Evolutionary conservation across 768 basidiomycete species (phyloP).

Genomic region (Russula earlei): DNA sequence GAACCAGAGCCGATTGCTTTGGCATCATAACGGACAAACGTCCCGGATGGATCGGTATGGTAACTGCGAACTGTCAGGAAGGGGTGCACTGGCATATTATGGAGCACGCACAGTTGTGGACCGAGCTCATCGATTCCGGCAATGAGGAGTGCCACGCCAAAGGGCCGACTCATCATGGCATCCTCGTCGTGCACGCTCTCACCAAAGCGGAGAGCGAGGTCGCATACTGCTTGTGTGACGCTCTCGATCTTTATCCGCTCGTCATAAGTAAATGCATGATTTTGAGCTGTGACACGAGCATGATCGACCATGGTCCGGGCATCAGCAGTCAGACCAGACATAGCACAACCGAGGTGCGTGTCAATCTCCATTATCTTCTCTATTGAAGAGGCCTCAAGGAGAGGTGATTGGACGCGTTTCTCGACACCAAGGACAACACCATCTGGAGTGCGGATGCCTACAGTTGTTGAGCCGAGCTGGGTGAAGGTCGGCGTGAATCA

Average conservation of each 20-base stretch:
- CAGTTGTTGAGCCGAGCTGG: slow-evolving; percentile 95
- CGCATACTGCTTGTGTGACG: slow-evolving; percentile 95
- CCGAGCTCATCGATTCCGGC: slow-evolving; percentile 96
- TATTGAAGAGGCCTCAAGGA: slow-evolving; percentile 90
- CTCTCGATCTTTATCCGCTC: slow-evolving; percentile 97
- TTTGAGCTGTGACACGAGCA: slow-evolving; percentile 91
- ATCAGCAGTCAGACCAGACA: slow-evolving; percentile 96
- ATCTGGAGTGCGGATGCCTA: slow-evolving; percentile 84
- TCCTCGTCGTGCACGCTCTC: slow-evolving; percentile 99
- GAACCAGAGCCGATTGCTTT: slow-evolving; percentile 98
- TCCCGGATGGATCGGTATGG: slow-evolving; percentile 98
- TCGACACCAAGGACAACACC: slow-evolving; percentile 94
- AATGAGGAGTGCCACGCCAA: slow-evolving; percentile 94
- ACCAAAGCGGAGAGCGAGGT: slow-evolving; percentile 92
- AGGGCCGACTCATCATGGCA: slow-evolving; percentile 98
- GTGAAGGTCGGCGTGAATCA: neutral
- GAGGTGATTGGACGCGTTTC: slow-evolving; percentile 95
- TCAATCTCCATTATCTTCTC: slow-evolving; percentile 99
- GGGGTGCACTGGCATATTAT: no score
- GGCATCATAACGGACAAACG: slow-evolving; percentile 92
- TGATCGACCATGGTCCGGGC: slow-evolving; percentile 99
- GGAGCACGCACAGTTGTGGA: slow-evolving; percentile 76
- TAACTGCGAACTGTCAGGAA: slow-evolving; percentile 41
- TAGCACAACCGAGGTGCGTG: slow-evolving; percentile 90
- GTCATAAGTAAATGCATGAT: slow-evolving; percentile 94